Evolutionary conservation across 1,284 basidiomycete species (phyloP).

Genomic region (Boletus holoroseus): DNA sequence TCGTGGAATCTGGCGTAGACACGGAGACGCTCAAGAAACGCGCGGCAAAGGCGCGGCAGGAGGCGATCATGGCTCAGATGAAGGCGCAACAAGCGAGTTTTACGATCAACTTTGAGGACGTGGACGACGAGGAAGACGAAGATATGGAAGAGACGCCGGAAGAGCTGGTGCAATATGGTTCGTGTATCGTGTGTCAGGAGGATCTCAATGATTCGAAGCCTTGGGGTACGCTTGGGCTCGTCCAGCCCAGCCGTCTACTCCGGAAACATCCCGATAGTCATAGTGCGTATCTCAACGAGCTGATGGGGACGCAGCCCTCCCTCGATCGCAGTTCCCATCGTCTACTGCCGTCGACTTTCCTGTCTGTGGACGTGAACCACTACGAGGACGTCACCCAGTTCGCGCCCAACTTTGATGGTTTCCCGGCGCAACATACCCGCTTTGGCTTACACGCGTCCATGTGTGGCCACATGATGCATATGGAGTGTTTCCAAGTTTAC

Average conservation of each 20-base stretch:
- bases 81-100: slow-evolving; percentile 87
- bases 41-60: slow-evolving; percentile 81
- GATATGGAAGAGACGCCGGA: slow-evolving; percentile 47
- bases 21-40: slow-evolving; percentile 66
- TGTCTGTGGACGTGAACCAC: slow-evolving; percentile 46
- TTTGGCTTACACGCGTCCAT: slow-evolving; percentile 88
- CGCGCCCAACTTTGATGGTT: slow-evolving; percentile 63
- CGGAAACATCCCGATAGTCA: slow-evolving; percentile 76
- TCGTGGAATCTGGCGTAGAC: slow-evolving; percentile 41
- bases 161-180: slow-evolving; percentile 66
- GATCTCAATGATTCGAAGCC: slow-evolving; percentile 69
- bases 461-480: slow-evolving; percentile 97
- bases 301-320: slow-evolving; percentile 59
- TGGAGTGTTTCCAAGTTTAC: slow-evolving; percentile 91
- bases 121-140: slow-evolving; percentile 50
- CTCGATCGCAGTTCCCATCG: slow-evolving; percentile 52
- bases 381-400: slow-evolving; percentile 46
- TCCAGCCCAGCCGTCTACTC: slow-evolving; percentile 87
- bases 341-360: slow-evolving; percentile 40
- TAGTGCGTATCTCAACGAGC: slow-evolving; percentile 67
- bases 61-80: slow-evolving; percentile 89
- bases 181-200: slow-evolving; percentile 98
- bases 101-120: slow-evolving; percentile 67
- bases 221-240: slow-evolving; percentile 85
- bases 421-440: slow-evolving; percentile 65